A percentile compares a stretch with the other conserved stretches of the same genome.
Evolutionary conservation across 2,329 filamentous ascomycete genomes (phyloP).

Genomic region (Alternaria angustiovoidea): DNA sequence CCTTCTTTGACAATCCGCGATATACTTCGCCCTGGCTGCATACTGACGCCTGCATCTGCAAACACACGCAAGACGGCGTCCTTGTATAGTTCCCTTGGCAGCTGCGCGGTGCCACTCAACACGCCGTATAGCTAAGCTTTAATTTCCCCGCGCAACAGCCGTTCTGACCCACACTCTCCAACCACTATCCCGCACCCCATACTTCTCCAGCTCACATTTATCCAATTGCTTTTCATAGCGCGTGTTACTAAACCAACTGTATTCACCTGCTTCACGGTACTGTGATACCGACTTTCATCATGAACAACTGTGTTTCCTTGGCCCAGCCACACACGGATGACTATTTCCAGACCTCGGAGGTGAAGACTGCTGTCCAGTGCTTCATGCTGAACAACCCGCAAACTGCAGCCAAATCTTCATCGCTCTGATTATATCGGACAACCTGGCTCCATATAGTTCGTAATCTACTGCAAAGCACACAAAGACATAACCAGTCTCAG

Average conservation of each 20-base stretch:
- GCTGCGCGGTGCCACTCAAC: not conserved
- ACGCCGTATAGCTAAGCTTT: conserved; percentile 13
- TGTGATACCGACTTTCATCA: conserved; percentile 4
- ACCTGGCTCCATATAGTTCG: not conserved
- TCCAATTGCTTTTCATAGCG: not conserved
- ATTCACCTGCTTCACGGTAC: conserved; percentile 3
- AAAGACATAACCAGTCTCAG: not conserved
- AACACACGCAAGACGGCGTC: too few relatives aligned
- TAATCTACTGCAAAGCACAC: not conserved
- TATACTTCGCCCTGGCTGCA: too few relatives aligned
- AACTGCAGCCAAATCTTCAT: not conserved
- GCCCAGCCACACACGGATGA: conserved; percentile 4
- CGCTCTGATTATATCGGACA: not conserved
- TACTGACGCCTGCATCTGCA: too few relatives aligned
- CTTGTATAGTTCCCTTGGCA: too few relatives aligned
- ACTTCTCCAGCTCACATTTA: not conserved
- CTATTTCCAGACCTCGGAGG: not conserved
- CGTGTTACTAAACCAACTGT: not conserved
- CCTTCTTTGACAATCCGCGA: too few relatives aligned
- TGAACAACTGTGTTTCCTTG: not conserved
- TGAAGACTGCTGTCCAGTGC: not conserved
- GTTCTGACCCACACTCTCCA: conserved; percentile 8
- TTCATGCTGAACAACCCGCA: not conserved
- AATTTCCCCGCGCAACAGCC: conserved; percentile 13
- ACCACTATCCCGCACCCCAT: conserved; percentile 3